A percentile compares a stretch with the other conserved stretches of the same genome.
phyloP scores from a whole-genome alignment of 768 basidiomycete species.

The Ephemerocybe angulata region DNA sequence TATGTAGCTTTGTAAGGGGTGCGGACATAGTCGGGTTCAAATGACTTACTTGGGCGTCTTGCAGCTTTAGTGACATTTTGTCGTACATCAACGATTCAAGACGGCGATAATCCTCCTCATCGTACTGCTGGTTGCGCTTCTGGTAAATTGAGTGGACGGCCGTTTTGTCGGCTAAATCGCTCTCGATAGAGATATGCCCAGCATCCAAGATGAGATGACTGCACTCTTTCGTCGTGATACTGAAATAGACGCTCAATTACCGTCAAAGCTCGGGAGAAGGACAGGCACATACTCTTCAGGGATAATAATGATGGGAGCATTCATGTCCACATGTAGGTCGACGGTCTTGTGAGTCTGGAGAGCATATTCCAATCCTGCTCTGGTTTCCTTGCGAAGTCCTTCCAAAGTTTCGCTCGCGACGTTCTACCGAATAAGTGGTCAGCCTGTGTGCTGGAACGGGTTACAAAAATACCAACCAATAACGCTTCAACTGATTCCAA shows the following conservation, averaged over 20 bases:
- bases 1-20: constrained; percentile 33
- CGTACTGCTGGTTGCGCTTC: constrained; percentile 82
- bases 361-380: constrained; percentile 91
- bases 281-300: constrained; percentile 73
- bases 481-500: constrained; percentile 93
- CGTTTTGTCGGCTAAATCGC: constrained; percentile 82
- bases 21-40: constrained; percentile 2
- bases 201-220: constrained; percentile 92
- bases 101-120: constrained; percentile 78
- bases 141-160: constrained; percentile 72
- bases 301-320: constrained; percentile 94
- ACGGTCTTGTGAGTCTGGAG: constrained; percentile 92
- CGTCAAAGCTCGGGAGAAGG: background rate
- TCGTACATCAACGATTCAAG: constrained; percentile 97
- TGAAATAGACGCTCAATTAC: constrained; percentile 26
- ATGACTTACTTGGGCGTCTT: constrained; percentile 78
- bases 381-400: constrained; percentile 87
- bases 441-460: constrained; percentile 4
- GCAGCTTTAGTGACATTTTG: constrained; percentile 73
- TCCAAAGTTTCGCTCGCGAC: constrained; percentile 93
- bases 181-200: constrained; percentile 92
- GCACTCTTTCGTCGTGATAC: constrained; percentile 71
- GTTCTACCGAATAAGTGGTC: constrained; percentile 44
- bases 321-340: constrained; percentile 94
- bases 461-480: constrained; percentile 49